phyloP scores from a whole-genome alignment of 106 monocot genomes.

The Acorus calamus region DNA sequence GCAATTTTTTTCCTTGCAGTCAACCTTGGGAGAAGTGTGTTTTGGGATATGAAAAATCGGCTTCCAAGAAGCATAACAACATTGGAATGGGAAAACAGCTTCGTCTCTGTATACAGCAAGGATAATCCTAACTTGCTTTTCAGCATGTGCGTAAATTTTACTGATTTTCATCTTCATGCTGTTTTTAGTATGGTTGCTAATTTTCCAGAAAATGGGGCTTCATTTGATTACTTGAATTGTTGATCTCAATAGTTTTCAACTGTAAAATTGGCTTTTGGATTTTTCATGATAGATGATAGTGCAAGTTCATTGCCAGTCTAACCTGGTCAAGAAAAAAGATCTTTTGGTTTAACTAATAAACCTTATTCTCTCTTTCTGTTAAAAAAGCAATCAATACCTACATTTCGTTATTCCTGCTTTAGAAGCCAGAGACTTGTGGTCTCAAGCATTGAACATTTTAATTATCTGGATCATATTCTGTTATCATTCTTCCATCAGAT shows the following conservation, averaged over 20 bases:
- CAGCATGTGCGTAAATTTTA: constrained; percentile 70
- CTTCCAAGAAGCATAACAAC: constrained; percentile 98
- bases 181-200: background rate
- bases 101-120: constrained; percentile 98
- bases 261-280: too few species aligned
- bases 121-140: constrained; percentile 98
- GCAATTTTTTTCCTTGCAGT: constrained; percentile 28
- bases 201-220: background rate
- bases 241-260: too few species aligned
- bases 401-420: too few species aligned
- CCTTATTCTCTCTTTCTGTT: too few species aligned
- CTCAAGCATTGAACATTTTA: background rate
- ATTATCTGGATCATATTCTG: background rate
- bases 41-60: constrained; percentile 99
- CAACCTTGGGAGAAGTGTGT: constrained; percentile 98
- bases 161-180: background rate
- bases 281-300: too few species aligned
- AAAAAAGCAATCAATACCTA: too few species aligned
- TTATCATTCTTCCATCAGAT: background rate
- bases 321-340: too few species aligned
- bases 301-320: too few species aligned
- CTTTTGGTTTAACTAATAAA: too few species aligned
- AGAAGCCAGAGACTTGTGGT: background rate
- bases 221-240: too few species aligned
- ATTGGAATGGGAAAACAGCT: constrained; percentile 99